Evolutionary conservation across 257 asterid species (phyloP), one percentile per base, ranked within the genome.

Genomic region (Echium plantagineum): DNA sequence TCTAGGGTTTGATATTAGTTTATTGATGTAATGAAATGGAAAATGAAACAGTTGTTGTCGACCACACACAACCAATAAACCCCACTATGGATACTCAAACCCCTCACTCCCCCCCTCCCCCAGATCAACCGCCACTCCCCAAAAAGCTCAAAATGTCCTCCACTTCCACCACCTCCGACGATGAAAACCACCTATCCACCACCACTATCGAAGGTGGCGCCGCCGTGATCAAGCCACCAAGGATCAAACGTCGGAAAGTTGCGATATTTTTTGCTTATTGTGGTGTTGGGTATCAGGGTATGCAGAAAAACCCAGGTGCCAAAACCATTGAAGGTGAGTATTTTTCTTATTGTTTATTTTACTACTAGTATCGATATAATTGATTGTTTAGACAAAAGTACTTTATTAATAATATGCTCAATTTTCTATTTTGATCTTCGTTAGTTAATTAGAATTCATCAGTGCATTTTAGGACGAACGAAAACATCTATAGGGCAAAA

Each of bases 281-380:
- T 73, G 98, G 98, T 63, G 97, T 89, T 4, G 95, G 96, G 6
- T 91, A 91, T 74, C 97, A 88, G 62, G 97, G 98, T 5, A 90
- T 90, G 98, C 98, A 90, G 64, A 90, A 90, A 63, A 90, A 90
- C 24, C 98, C 98, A 13, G 98, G 98, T 24, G 98, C 98, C 52
- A 91, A 88, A 72, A 91, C 98, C 64, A 91, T 88, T 63, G 98
- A 91, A 73, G 98, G 94, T 21, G 32, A 28, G 7, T 28, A 2
- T 28, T 28, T 28, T 0, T 28, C 5, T 28, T 28, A 28, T 28
- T 28, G 32, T 28, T 28, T 28, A 6, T 28, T 28, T 28, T 28
- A 3, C 5, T 24, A 24, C 26, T 24, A 3, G 32, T 28, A 28
- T 24, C 26, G 26, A 1, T 24, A 3, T 24, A 24, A 24, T 24